Evolutionary conservation across 495 filamentous ascomycete genomes (phyloP).

Genomic region (Penicillium flavigenum): DNA sequence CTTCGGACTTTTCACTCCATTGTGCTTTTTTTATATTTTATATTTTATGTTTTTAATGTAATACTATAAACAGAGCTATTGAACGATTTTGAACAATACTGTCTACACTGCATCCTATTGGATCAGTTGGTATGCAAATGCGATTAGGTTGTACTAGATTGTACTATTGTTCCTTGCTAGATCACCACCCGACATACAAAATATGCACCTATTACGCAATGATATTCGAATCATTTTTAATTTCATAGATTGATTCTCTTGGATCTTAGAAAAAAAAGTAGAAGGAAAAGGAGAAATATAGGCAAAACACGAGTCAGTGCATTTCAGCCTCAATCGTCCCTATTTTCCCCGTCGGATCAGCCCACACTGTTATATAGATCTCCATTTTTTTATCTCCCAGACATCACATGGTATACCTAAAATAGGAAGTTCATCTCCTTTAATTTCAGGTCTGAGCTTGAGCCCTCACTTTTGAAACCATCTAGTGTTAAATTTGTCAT

Average conservation of each 20-base stretch:
- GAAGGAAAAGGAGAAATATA: not conserved
- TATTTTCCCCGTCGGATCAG: constrained; percentile 5
- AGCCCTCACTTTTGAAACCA: not conserved
- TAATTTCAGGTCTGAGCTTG: not conserved
- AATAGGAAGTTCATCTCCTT: not conserved
- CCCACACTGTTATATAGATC: not conserved
- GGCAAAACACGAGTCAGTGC: not conserved
- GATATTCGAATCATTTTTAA: not conserved
- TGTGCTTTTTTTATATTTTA: not conserved
- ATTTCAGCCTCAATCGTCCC: not conserved
- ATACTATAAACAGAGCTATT: not conserved
- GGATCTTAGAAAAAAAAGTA: no score
- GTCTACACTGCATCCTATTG: not conserved
- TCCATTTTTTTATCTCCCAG: not conserved
- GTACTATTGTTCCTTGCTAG: not conserved
- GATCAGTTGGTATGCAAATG: not conserved
- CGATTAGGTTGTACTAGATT: not conserved
- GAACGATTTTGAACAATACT: not conserved
- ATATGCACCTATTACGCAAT: not conserved
- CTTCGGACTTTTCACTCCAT: constrained; percentile 2
- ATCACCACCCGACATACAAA: not conserved
- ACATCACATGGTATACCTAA: not conserved
- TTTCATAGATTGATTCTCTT: no score
- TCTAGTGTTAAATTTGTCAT: not conserved
- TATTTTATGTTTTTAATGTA: not conserved